These are phyloP conservation scores for Gyrodon lividus DNA, from an alignment of 768 basidiomycete species.

Conservation along the genomic window DNA sequence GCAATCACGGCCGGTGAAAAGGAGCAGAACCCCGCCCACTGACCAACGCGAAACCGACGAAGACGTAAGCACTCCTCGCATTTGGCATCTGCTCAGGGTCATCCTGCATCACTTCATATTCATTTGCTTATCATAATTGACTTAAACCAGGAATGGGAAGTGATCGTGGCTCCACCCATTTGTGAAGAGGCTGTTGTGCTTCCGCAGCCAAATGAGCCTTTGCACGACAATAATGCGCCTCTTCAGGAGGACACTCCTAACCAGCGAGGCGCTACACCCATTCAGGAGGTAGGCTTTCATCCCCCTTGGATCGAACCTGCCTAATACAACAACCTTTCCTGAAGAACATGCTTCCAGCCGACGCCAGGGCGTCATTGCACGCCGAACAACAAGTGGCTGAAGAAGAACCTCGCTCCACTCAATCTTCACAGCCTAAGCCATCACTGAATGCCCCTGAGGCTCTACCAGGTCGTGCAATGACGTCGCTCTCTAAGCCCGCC, in stretches of 20 bases:
- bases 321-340: constrained; percentile 7
- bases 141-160: constrained; percentile 30
- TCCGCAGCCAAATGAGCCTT: constrained; percentile 9
- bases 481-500: constrained; percentile 11
- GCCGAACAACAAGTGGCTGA: constrained; percentile 12
- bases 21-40: constrained; percentile 44
- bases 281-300: constrained; percentile 15
- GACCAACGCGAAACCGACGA: constrained; percentile 29
- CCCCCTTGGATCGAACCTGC: neutral
- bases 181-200: constrained; percentile 20
- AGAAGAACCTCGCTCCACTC: constrained; percentile 10
- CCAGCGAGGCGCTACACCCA: constrained; percentile 4
- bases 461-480: constrained; percentile 9
- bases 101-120: neutral
- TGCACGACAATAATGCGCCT: constrained; percentile 10
- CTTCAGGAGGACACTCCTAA: constrained; percentile 1
- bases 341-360: constrained; percentile 12
- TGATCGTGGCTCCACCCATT: constrained; percentile 31
- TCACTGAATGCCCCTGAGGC: constrained; percentile 10
- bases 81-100: neutral
- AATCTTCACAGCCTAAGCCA: neutral
- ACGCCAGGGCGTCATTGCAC: neutral
- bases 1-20: constrained; percentile 27
- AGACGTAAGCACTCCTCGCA: constrained; percentile 21
- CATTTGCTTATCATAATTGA: constrained; percentile 23